Evolutionary conservation across 129 eudicot species (phyloP).

Genomic region (Lonicera japonica): DNA sequence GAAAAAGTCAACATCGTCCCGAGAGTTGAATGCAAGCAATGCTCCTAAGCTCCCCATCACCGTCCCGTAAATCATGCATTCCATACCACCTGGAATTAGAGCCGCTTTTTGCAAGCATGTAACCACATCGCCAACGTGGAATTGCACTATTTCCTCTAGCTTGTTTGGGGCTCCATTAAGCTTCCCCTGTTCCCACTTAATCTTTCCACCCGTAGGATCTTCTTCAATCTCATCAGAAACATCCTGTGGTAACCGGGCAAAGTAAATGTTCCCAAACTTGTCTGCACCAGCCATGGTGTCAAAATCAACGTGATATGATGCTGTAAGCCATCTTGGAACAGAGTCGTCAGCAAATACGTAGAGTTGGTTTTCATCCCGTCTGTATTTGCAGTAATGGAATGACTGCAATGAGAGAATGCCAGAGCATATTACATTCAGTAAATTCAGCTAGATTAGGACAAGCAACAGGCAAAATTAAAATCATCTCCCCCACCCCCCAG

Average conservation of each 20-base stretch:
- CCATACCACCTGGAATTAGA: conserved; percentile 91
- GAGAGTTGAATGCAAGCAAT: conserved; percentile 75
- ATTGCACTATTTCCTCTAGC: conserved; percentile 97
- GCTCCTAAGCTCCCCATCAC: conserved; percentile 99
- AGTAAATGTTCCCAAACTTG: conserved; percentile 90
- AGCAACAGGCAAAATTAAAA: background rate
- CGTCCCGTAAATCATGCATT: conserved; percentile 86
- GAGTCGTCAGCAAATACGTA: conserved; percentile 97
- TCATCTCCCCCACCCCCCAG: too few species aligned
- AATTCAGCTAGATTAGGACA: background rate
- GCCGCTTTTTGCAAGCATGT: conserved; percentile 96
- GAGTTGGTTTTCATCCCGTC: conserved; percentile 93
- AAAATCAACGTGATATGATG: conserved; percentile 87
- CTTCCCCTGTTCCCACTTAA: conserved; percentile 98
- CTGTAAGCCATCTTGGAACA: conserved; percentile 92
- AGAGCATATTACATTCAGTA: conserved; percentile 1
- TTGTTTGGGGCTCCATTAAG: conserved; percentile 98
- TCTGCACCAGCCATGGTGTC: conserved; percentile 99
- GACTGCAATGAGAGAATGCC: conserved; percentile 43
- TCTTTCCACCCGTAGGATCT: conserved; percentile 98
- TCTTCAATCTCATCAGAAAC: conserved; percentile 99
- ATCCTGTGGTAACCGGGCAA: conserved; percentile 93
- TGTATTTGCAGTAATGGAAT: conserved; percentile 94
- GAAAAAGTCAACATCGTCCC: conserved; percentile 99
- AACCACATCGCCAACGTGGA: conserved; percentile 90